Evolutionary conservation across 2,329 filamentous ascomycete species (phyloP), one percentile per base, ranked within the genome.

Genomic region (Pyrenophora teres): DNA sequence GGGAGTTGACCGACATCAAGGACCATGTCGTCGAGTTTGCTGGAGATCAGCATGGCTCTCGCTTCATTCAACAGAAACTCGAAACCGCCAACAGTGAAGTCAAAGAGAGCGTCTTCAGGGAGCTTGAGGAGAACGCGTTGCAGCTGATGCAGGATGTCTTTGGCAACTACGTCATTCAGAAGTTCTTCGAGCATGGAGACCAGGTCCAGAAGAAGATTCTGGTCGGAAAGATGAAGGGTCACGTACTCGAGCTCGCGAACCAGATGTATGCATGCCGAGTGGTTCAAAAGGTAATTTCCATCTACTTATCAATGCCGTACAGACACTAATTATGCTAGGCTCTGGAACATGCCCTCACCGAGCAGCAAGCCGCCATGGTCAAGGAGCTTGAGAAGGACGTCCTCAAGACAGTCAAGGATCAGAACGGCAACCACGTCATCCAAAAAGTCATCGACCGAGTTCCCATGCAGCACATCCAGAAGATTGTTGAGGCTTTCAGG

Each of bases 81-180:
- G 89, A 94, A 72, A 88, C 86, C 1, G 94, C 94, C 48, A 97
- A 96, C 70, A 96, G 92, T 65, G 94, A 97, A 55, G 93, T 97
- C 69, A 97, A 97, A 75, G 90, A 96, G 27, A 87, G 87, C 49
- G 84, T 97, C 0, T 97, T 97, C 78, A 80, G 82, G 0, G 94
- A 97, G 73, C 91, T 99, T 39, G 83, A 89, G 63, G 84, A 86
- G 0, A 94, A 99, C 61, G 86, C 88, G 1, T 75, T 96, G 25
- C 91, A 93, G 67, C 78, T 99, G 40, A 97, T 96, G 91, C 93
- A 88, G 39, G 94, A 97, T 71, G 88, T 97, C 0, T 99, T 97
- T 69, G 94, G 94, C 46, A 99, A 99, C 73, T 99, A 97, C 69
- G 94, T 99, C 31, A 92, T 97, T 33, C 94, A 99, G 69, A 97